Evolutionary conservation across 257 asterid genomes (phyloP), one percentile per base, ranked within the genome.

Genomic region (Thymus quinquecostatus): DNA sequence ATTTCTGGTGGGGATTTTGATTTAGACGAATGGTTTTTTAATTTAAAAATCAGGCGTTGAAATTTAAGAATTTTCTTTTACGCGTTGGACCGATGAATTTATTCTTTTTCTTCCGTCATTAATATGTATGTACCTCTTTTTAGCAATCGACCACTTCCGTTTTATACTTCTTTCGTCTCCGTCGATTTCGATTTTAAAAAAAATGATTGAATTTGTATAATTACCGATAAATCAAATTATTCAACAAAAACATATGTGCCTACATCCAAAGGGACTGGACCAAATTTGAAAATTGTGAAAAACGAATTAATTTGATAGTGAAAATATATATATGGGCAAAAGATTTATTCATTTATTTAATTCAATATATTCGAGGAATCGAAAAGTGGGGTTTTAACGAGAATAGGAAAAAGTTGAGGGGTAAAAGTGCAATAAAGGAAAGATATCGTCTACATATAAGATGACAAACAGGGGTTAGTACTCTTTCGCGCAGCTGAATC

Each of bases 401-500:
- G 55, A 65, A n/a, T 10, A n/a, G 40, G 5, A 8, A 10, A 51
- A 67, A 38, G 21, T n/a, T 8, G 10, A 55, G 75, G 82, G 81
- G 45, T 58, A 38, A 11, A 36, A 36, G 3, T 45, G 75, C 75
- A 78, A 67, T 61, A 61, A 4, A 5, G 27, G 27, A 5, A 60
- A 41, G n/a, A 0, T 38, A 1, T 27, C 29, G 48, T 68, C 58
- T 48, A 38, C 53, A 68, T 62, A 73, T 62, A 73, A 11, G 38
- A 14, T 2, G 28, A 1, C 32, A 7, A 14, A 11, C 3, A 60
- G 1, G 8, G 1, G 0, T 0, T 12, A 0, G 6, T 1, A 0
- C 3, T 54, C 61, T 8, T 38, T 38, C 32, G 33, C 75, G 66
- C 56, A 48, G 78, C 83, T 60, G 69, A 59, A 66, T 45, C 57